Conservation (phyloP, 768 basidiomycete species). For the Mycena alexandri region DNA sequence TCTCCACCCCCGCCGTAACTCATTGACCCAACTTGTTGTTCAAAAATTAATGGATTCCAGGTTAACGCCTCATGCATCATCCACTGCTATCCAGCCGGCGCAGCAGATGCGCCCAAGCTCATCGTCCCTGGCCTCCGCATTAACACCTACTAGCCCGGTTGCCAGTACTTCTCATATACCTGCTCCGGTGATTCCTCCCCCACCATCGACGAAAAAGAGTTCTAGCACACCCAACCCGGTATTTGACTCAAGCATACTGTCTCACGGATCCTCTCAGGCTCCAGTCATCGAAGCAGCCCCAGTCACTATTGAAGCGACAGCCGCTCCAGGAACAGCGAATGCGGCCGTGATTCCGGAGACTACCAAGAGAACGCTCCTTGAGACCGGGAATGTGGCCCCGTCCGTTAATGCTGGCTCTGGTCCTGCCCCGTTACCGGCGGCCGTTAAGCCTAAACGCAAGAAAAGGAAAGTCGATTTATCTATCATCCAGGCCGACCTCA, state of each 20-base stretch:
- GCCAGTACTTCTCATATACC: not conserved
- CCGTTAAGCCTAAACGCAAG: constrained; percentile 22
- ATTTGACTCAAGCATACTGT: not conserved
- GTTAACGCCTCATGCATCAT: not conserved
- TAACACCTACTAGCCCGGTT: constrained; percentile 15
- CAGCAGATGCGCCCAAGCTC: constrained; percentile 35
- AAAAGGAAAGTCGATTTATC: constrained; percentile 48
- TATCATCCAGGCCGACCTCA: constrained; percentile 47
- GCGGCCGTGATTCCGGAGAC: too few species aligned
- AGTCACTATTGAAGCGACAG: not conserved
- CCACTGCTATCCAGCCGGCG: constrained; percentile 8
- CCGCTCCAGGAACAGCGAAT: too few species aligned
- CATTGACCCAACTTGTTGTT: not conserved
- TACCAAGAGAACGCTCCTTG: too few species aligned
- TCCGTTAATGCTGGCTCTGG: constrained; percentile 15
- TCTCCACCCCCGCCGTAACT: constrained; percentile 20
- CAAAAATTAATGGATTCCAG: not conserved
- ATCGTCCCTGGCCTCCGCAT: constrained; percentile 35
- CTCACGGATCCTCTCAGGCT: constrained; percentile 1
- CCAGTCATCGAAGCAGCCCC: not conserved
- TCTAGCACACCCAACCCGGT: constrained; percentile 1
- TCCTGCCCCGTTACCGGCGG: not conserved
- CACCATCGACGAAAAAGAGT: not conserved
- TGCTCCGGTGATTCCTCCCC: not conserved
- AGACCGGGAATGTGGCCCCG: not conserved